These are phyloP conservation scores for Leishmania tropica DNA, from an alignment of 208 protist species.

Conservation along the genomic window DNA sequence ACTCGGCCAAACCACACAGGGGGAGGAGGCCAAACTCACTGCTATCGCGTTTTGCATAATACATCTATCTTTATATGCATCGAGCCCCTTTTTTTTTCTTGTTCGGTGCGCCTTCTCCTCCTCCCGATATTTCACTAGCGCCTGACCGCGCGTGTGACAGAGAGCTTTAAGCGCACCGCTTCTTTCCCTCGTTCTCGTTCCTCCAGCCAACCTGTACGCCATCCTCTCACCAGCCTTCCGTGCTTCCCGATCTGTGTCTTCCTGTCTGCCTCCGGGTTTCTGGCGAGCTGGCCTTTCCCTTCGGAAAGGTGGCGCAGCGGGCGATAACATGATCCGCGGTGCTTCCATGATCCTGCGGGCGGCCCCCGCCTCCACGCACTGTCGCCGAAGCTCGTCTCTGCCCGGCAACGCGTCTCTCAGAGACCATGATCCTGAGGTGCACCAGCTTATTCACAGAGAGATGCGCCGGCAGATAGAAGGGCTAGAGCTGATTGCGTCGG, in stretches of 20 bases:
- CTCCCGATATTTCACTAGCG: too few species aligned
- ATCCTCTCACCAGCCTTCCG: neutral
- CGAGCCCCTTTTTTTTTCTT: too few species aligned
- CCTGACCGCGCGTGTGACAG: neutral
- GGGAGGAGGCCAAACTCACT: too few species aligned
- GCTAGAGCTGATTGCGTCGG: constrained; percentile 91
- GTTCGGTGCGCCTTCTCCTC: too few species aligned
- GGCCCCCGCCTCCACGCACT: constrained; percentile 5
- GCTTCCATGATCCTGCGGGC: constrained; percentile 20
- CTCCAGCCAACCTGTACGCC: neutral
- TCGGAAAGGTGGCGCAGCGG: too few species aligned
- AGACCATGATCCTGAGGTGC: constrained; percentile 81
- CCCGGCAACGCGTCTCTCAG: constrained; percentile 34
- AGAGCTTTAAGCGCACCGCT: neutral
- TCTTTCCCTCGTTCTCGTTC: neutral
- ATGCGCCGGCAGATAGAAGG: constrained; percentile 84
- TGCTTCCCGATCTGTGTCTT: neutral
- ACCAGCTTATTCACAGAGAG: constrained; percentile 82
- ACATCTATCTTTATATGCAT: too few species aligned
- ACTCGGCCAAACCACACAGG: neutral
- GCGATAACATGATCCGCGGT: constrained; percentile 17
- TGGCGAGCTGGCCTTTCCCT: neutral
- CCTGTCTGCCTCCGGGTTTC: neutral
- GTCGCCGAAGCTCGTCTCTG: constrained; percentile 5
- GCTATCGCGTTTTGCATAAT: too few species aligned